Evolutionary conservation across 345 rosid genomes (phyloP), one percentile per base, ranked within the genome.

Genomic region (Kandelia obovata): DNA sequence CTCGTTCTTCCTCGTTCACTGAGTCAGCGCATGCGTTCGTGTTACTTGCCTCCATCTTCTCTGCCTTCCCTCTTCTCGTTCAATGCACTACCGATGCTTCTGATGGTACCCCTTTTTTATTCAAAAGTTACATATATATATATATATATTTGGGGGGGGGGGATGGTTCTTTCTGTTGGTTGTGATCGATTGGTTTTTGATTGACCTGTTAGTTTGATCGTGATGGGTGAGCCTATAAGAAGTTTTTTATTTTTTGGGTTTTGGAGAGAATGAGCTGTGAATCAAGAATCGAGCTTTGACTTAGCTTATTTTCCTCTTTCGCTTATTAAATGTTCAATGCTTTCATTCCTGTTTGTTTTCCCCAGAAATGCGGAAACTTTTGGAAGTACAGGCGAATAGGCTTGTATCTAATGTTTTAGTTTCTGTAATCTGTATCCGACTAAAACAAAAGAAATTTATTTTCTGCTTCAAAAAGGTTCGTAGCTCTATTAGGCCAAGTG

Each of bases 71-170:
- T 5, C 58, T 47, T 61, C 59, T 72, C 37, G 83, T 74, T 58
- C 79, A 63, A 34, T 74, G 75, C 68, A 66, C 71, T 37, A 83
- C 87, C n/a, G 84, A 83, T 76, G 63, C 84, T 32, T 6, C 75
- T 25, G 87, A 83, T 55, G 84, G 87, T 83, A 78, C 21, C 25
- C 1, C 1, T 5, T 59, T 46, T 23, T 49, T 15, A 3, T 20
- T 11, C 23, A 51, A n/a, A 15, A n/a, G 61, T 8, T 58, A 17
- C 11, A 35, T 26, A 13, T 52, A 10, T 21, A 0, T 62, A 13
- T 5, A 5, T n/a, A 7, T 23, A 0, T 55, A 13, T 52, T 34
- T 39, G 28, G 2, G 30, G 30, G 30, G 30, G 3, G 30, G 30
- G 30, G 30, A 3, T 21, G 19, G 19, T 51, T 46, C 23, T 58